Evolutionary conservation across 2,329 filamentous ascomycete species (phyloP).

Genomic region (Alternaria atra): DNA sequence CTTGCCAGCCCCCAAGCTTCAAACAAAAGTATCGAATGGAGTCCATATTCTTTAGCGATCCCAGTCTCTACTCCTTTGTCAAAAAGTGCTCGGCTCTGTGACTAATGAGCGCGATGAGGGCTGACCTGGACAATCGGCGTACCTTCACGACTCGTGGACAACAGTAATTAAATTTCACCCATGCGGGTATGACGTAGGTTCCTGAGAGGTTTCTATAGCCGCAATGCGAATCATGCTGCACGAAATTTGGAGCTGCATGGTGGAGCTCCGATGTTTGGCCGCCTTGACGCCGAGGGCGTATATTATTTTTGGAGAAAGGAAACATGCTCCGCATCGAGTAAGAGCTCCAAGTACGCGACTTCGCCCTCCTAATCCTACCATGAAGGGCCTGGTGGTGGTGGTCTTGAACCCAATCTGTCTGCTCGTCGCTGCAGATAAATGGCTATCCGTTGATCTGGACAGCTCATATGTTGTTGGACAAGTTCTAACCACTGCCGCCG

Average conservation of each 20-base stretch:
- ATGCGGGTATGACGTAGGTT: neutral
- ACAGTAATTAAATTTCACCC: neutral
- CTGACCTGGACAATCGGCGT: neutral
- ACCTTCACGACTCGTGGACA: neutral
- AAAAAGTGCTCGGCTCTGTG: neutral
- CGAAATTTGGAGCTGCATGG: neutral
- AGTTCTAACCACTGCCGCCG: constrained; percentile 36
- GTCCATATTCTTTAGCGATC: neutral
- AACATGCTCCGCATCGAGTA: neutral
- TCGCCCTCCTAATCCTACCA: neutral
- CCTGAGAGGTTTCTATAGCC: neutral
- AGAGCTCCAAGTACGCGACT: neutral
- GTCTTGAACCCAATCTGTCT: constrained; percentile 26
- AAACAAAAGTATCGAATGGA: neutral
- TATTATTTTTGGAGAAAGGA: neutral
- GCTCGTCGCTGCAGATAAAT: constrained; percentile 41
- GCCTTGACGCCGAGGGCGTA: neutral
- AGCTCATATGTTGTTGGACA: constrained; percentile 35
- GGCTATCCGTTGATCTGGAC: constrained; percentile 35
- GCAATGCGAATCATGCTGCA: neutral
- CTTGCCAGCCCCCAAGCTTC: neutral
- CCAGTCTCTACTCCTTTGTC: neutral
- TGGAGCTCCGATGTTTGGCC: neutral
- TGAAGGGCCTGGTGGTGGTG: neutral
- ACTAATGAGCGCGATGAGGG: neutral